These are phyloP conservation scores for Nannochloropsis oceanica DNA, from an alignment of 108 stramenopile genomes.

Conservation along the genomic window DNA sequence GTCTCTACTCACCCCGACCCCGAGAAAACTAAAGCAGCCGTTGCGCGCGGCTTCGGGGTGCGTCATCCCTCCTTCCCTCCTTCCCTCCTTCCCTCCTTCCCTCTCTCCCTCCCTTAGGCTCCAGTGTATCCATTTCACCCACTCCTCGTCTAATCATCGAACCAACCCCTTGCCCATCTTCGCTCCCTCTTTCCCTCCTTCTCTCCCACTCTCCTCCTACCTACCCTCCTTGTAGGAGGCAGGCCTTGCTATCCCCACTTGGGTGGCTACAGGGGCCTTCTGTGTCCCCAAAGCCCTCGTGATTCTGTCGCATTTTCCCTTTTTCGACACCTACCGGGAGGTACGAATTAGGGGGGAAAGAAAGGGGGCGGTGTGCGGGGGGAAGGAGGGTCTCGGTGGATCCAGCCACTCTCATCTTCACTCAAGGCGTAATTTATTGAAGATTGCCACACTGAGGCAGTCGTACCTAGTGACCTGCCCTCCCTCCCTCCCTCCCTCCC, in stretches of 20 bases:
- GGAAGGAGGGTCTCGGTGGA: not conserved
- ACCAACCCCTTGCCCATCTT: not conserved
- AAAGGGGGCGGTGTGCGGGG: too few relatives aligned
- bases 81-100: not conserved
- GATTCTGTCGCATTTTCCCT: conserved; percentile 67
- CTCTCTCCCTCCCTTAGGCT: not conserved
- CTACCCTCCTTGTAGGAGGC: not conserved
- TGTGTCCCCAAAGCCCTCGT: conserved; percentile 66
- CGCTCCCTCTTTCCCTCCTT: not conserved
- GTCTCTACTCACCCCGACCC: not conserved
- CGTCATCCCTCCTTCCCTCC: not conserved
- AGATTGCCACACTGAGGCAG: too few relatives aligned
- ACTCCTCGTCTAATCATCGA: not conserved
- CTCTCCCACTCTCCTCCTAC: not conserved
- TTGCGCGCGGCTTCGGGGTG: not conserved
- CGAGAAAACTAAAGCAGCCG: not conserved
- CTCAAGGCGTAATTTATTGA: not conserved
- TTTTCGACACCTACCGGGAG: conserved; percentile 51
- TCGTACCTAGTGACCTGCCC: too few relatives aligned
- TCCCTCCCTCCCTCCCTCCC: not conserved
- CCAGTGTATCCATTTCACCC: not conserved
- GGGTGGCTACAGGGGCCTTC: conserved; percentile 16
- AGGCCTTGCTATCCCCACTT: not conserved
- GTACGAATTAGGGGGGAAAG: not conserved
- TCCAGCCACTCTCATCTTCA: not conserved